These are phyloP conservation scores for Termitomyces sp. DNA, from an alignment of 768 basidiomycete species.

Conservation along the genomic window DNA sequence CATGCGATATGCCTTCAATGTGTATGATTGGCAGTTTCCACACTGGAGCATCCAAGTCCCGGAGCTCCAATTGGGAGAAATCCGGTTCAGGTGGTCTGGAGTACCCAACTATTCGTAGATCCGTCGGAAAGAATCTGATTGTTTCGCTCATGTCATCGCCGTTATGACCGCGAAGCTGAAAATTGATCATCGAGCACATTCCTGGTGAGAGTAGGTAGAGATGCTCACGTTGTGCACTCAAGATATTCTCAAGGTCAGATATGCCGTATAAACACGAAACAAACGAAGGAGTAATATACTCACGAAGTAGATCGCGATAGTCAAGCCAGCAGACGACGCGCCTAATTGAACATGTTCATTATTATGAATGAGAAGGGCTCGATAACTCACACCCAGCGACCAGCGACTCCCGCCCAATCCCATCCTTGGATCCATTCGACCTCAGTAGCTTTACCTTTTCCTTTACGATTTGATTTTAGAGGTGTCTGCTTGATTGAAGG, in stretches of 20 bases:
- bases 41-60: constrained; percentile 18
- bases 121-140: constrained; percentile 50
- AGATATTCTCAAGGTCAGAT: background rate
- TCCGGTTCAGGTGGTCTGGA: constrained; percentile 23
- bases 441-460: constrained; percentile 12
- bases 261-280: background rate
- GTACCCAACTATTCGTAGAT: constrained; percentile 37
- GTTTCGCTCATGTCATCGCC: constrained; percentile 34
- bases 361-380: background rate
- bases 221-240: constrained; percentile 36
- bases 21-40: constrained; percentile 48
- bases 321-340: constrained; percentile 59
- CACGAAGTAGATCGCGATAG: constrained; percentile 50
- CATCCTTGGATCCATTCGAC: constrained; percentile 32
- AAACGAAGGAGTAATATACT: constrained; percentile 18
- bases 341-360: constrained; percentile 22
- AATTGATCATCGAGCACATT: background rate
- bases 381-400: constrained; percentile 46
- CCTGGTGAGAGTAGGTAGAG: background rate
- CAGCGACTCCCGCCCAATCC: constrained; percentile 58
- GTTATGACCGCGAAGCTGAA: constrained; percentile 17
- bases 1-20: constrained; percentile 41
- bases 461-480: constrained; percentile 16
- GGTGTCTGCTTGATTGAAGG: background rate
- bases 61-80: constrained; percentile 16